Evolutionary conservation across 1,284 basidiomycete genomes (phyloP).

Genomic region (Sporisorium scitamineum): DNA sequence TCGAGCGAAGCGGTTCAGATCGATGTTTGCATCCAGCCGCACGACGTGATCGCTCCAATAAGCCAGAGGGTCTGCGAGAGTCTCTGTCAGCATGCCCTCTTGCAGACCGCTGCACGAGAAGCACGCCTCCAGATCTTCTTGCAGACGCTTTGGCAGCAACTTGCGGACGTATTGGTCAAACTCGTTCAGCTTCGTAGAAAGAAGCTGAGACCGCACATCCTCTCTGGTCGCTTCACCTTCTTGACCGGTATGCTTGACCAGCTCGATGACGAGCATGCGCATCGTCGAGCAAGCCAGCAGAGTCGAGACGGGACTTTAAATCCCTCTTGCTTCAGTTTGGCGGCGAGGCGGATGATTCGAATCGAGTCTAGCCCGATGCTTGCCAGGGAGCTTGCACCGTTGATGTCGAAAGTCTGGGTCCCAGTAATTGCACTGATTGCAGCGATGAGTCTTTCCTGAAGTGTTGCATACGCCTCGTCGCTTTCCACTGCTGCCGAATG

Average conservation of each 20-base stretch:
- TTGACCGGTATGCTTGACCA: background rate
- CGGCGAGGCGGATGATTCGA: slow-evolving; percentile 17
- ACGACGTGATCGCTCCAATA: slow-evolving; percentile 19
- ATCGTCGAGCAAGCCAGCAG: slow-evolving; percentile 8
- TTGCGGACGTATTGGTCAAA: slow-evolving; percentile 5
- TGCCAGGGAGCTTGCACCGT: slow-evolving; percentile 6
- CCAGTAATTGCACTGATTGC: slow-evolving; percentile 15
- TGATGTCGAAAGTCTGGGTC: slow-evolving; percentile 6
- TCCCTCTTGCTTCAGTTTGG: slow-evolving; percentile 20
- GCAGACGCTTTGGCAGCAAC: background rate
- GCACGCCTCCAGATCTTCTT: background rate
- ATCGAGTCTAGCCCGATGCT: slow-evolving; percentile 24
- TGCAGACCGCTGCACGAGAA: slow-evolving; percentile 14
- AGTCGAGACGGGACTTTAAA: background rate
- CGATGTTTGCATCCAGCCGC: slow-evolving; percentile 1
- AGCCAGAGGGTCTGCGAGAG: slow-evolving; percentile 14
- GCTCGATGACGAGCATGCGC: slow-evolving; percentile 1
- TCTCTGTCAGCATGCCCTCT: slow-evolving; percentile 22
- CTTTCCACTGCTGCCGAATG: background rate
- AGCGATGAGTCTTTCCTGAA: slow-evolving; percentile 4
- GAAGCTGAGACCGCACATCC: background rate
- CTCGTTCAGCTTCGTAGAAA: background rate
- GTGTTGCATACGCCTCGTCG: background rate
- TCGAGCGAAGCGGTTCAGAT: slow-evolving; percentile 4
- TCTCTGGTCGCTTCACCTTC: background rate